phyloP scores from a whole-genome alignment of 768 basidiomycete species.

The Lentinula edodes region DNA sequence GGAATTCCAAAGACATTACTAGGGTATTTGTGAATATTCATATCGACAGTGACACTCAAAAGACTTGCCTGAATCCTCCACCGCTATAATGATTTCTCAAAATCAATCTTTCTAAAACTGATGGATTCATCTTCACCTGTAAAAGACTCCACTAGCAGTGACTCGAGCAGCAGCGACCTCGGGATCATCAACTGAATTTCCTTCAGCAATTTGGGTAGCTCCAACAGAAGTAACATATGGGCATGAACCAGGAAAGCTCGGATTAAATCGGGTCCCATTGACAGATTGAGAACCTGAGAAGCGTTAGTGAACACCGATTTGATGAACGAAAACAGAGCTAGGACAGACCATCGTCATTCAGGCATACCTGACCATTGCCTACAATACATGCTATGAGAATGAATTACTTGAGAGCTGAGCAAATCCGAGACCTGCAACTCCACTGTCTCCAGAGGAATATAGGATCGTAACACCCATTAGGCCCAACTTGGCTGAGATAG shows the following conservation, averaged over 20 bases:
- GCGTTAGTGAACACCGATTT: constrained; percentile 5
- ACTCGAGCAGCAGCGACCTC: constrained; percentile 43
- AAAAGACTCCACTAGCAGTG: constrained; percentile 46
- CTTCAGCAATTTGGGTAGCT: constrained; percentile 41
- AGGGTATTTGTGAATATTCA: not conserved
- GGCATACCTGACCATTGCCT: constrained; percentile 22
- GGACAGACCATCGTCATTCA: constrained; percentile 14
- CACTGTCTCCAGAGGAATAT: constrained; percentile 29
- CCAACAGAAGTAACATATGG: constrained; percentile 49
- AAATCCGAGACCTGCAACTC: constrained; percentile 27
- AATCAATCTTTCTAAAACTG: not conserved
- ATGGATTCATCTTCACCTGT: constrained; percentile 23
- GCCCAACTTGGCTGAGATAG: constrained; percentile 34
- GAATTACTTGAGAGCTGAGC: not conserved
- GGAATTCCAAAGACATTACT: constrained; percentile 37
- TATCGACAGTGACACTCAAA: constrained; percentile 11
- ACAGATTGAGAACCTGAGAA: constrained; percentile 9
- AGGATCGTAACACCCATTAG: constrained; percentile 30
- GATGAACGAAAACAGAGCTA: constrained; percentile 3
- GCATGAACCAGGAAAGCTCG: constrained; percentile 29
- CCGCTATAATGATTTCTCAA: not conserved
- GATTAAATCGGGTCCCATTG: constrained; percentile 19
- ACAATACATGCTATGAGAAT: not conserved
- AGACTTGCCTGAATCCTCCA: constrained; percentile 8
- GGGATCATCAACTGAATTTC: constrained; percentile 34